Evolutionary conservation across 768 basidiomycete species (phyloP).

Genomic region (Saitozyma podzolica): DNA sequence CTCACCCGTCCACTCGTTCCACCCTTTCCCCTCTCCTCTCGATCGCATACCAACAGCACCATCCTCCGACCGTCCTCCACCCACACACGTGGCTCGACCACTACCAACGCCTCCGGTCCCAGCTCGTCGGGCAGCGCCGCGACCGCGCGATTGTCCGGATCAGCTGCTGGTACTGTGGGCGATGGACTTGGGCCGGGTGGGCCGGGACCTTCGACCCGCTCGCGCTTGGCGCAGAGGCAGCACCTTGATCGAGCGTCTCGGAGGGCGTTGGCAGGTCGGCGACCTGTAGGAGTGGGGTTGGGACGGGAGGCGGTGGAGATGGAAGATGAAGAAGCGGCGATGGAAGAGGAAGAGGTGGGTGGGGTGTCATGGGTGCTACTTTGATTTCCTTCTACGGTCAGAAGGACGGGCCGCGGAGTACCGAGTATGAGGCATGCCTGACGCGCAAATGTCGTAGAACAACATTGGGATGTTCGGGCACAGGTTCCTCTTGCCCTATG

Average conservation of each 20-base stretch:
- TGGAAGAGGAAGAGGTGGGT: slow-evolving; percentile 44
- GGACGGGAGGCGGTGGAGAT: slow-evolving; percentile 33
- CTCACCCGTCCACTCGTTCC: slow-evolving; percentile 22
- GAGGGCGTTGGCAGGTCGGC: slow-evolving; percentile 33
- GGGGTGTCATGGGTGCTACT: background rate
- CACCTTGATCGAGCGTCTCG: slow-evolving; percentile 14
- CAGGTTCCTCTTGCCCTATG: slow-evolving; percentile 41
- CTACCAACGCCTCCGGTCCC: background rate
- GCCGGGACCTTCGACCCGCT: slow-evolving; percentile 11
- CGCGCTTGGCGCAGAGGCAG: slow-evolving; percentile 1
- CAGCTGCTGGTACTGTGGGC: background rate
- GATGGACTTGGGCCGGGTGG: background rate
- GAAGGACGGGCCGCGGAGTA: too few species aligned
- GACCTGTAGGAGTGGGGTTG: slow-evolving; percentile 30
- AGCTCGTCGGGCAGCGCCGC: background rate
- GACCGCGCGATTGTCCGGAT: background rate
- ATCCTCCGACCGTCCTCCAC: slow-evolving; percentile 13
- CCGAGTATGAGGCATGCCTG: background rate
- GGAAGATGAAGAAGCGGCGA: slow-evolving; percentile 30
- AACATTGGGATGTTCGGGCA: slow-evolving; percentile 23
- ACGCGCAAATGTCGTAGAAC: slow-evolving; percentile 8
- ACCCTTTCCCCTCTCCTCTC: slow-evolving; percentile 29
- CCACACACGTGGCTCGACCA: background rate
- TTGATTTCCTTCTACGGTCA: too few species aligned
- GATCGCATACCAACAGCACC: slow-evolving; percentile 19